Evolutionary conservation across 495 filamentous ascomycete genomes (phyloP).

Genomic region (Trichoderma asperelloides): DNA sequence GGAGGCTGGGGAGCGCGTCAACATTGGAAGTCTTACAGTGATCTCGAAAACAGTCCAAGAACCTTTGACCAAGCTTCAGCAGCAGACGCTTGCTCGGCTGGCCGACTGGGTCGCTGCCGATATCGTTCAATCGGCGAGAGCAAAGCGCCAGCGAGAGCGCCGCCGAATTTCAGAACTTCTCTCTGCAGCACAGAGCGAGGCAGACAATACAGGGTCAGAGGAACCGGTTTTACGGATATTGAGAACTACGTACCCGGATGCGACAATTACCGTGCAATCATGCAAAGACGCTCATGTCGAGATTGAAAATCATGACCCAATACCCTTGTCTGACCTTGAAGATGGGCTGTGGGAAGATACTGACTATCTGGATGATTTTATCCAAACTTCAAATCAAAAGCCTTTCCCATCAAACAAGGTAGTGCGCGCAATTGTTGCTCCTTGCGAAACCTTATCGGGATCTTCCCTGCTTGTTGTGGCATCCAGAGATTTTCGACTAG

Average conservation of each 20-base stretch:
- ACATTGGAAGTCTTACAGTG: not conserved
- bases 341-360: not conserved
- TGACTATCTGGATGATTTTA: constrained; percentile 3
- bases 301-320: not conserved
- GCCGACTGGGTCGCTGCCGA: constrained; percentile 9
- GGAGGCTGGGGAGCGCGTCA: not conserved
- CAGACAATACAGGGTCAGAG: not conserved
- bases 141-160: constrained; percentile 8
- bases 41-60: constrained; percentile 11
- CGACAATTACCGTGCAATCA: not conserved
- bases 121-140: constrained; percentile 9
- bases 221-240: not conserved
- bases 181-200: not conserved
- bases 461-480: constrained; percentile 11
- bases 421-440: constrained; percentile 11
- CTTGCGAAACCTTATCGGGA: constrained; percentile 11
- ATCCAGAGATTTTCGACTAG: constrained; percentile 12
- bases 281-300: not conserved
- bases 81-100: constrained; percentile 8
- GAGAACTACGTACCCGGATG: not conserved
- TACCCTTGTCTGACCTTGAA: not conserved
- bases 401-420: not conserved
- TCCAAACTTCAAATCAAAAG: constrained; percentile 11
- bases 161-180: constrained; percentile 7
- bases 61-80: constrained; percentile 11